Conservation (phyloP, 2,329 filamentous ascomycete species). For the Aspergillus pseudoglaucus region DNA sequence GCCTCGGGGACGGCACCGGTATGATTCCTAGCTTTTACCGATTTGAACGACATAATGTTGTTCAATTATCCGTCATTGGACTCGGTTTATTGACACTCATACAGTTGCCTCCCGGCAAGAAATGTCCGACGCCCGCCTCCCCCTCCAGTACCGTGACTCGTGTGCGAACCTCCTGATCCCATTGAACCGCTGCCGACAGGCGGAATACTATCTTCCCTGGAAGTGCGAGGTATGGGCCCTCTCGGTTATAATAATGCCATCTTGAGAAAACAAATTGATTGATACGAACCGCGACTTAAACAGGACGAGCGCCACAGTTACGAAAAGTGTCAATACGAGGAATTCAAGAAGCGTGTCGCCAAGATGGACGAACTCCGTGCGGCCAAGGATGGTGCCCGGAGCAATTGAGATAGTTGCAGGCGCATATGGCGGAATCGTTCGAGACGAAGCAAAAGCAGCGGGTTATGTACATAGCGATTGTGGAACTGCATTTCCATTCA, state of each 20-base stretch:
- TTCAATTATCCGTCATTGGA: constrained; percentile 2
- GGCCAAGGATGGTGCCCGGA: constrained; percentile 74
- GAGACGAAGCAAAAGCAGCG: constrained; percentile 21
- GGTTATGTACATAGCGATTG: constrained; percentile 36
- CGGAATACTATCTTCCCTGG: constrained; percentile 93
- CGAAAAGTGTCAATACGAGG: constrained; percentile 98
- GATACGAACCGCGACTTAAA: constrained; percentile 1
- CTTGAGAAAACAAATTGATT: not conserved
- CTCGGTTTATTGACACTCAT: constrained; percentile 9
- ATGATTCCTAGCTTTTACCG: constrained; percentile 17
- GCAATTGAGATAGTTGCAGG: constrained; percentile 55
- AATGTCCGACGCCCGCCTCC: constrained; percentile 86
- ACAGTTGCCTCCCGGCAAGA: constrained; percentile 58
- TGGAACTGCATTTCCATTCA: constrained; percentile 29
- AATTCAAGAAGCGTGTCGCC: constrained; percentile 96
- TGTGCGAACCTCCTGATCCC: constrained; percentile 94
- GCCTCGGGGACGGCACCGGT: constrained; percentile 37
- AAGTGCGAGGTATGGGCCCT: constrained; percentile 75
- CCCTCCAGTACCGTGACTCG: constrained; percentile 86
- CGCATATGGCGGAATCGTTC: constrained; percentile 17
- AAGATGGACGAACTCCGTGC: constrained; percentile 97
- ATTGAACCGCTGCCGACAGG: constrained; percentile 86
- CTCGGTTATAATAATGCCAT: constrained; percentile 1
- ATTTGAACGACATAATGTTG: not conserved
- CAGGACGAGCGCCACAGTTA: constrained; percentile 95